phyloP scores from a whole-genome alignment of 139 green algal species.

The Micractinium conductrix region DNA sequence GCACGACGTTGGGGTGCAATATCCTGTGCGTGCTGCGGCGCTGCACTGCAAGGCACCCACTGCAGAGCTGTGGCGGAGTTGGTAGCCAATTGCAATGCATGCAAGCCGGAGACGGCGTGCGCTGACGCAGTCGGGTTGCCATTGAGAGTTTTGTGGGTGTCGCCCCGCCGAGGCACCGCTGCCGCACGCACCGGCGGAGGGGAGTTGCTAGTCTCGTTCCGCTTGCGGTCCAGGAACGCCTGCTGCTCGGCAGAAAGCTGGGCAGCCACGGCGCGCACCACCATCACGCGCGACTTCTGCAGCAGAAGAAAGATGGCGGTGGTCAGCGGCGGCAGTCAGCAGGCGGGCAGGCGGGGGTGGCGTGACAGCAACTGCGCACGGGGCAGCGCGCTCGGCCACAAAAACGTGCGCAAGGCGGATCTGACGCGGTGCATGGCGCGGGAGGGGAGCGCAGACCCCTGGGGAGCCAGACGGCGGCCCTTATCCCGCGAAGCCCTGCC shows the following conservation, averaged over 20 bases:
- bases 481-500: too few relatives aligned
- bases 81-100: background rate
- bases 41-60: background rate
- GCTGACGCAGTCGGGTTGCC: too few relatives aligned
- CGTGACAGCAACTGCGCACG: background rate
- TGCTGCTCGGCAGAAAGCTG: background rate
- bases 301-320: background rate
- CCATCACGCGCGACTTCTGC: background rate
- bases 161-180: background rate
- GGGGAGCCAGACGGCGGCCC: too few relatives aligned
- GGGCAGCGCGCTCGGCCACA: too few relatives aligned
- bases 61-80: background rate
- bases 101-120: background rate
- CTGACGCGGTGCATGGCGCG: too few relatives aligned
- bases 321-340: background rate
- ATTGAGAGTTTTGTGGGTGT: too few relatives aligned
- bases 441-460: too few relatives aligned
- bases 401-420: too few relatives aligned
- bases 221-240: constrained; percentile 8
- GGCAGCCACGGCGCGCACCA: background rate
- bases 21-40: background rate
- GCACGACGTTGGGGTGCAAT: background rate
- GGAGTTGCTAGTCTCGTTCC: background rate
- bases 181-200: background rate
- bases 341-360: too few relatives aligned